A percentile compares a stretch with the other conserved stretches of the same genome.
Conservation (phyloP, 1,284 basidiomycete species). For the Leccinum subspadiceum region DNA sequence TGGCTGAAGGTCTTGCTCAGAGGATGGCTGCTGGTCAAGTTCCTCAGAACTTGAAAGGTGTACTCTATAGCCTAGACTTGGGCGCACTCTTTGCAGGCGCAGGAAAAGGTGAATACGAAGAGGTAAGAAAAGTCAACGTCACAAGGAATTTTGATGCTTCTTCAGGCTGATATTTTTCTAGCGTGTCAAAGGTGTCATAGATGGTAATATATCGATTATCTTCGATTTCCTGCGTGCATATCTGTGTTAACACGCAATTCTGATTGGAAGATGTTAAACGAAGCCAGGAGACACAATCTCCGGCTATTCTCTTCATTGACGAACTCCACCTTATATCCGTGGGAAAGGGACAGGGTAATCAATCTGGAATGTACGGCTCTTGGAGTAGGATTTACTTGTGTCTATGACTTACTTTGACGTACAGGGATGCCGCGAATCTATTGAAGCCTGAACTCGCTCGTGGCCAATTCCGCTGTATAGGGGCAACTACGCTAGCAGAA, state of each 20-base stretch:
- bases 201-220: not conserved
- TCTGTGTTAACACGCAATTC: not conserved
- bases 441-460: slow-evolving; percentile 13
- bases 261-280: slow-evolving; percentile 7
- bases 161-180: not conserved
- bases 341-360: slow-evolving; percentile 5
- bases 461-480: slow-evolving; percentile 11
- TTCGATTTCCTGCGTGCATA: not conserved
- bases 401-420: not conserved
- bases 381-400: not conserved
- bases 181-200: slow-evolving; percentile 5
- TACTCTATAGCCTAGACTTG: slow-evolving; percentile 8
- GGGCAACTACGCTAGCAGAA: slow-evolving; percentile 9
- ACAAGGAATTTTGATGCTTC: not conserved
- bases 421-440: slow-evolving; percentile 13
- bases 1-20: slow-evolving; percentile 10
- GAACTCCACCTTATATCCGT: slow-evolving; percentile 12
- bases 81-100: slow-evolving; percentile 12
- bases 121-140: slow-evolving; percentile 1
- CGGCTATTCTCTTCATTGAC: slow-evolving; percentile 11
- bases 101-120: slow-evolving; percentile 15
- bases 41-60: slow-evolving; percentile 11
- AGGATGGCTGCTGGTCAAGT: slow-evolving; percentile 9
- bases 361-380: slow-evolving; percentile 6
- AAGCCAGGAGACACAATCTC: slow-evolving; percentile 10